A percentile compares a stretch with the other conserved stretches of the same genome.
These are phyloP conservation scores for Ambrosia artemisiifolia DNA, from an alignment of 129 eudicot species.

Conservation along the genomic window DNA sequence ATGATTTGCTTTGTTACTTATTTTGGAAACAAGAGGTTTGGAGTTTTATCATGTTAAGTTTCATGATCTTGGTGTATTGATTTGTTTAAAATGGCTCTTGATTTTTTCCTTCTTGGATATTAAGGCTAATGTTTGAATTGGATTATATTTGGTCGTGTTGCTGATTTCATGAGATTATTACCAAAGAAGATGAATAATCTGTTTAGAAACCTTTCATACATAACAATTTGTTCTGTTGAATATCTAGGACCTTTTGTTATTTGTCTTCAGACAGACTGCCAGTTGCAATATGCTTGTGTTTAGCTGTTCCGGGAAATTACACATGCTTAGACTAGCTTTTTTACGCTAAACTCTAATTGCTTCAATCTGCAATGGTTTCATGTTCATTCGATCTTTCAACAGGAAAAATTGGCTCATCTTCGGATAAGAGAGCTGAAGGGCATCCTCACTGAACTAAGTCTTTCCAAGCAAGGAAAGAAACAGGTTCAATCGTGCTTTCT, in stretches of 20 bases:
- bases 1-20: too few relatives aligned
- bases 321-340: slow-evolving; percentile 11
- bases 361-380: slow-evolving; percentile 20
- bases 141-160: neutral
- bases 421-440: slow-evolving; percentile 96
- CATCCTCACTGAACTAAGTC: slow-evolving; percentile 75
- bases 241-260: neutral
- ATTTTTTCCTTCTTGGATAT: neutral
- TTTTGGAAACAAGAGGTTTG: neutral
- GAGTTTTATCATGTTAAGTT: neutral
- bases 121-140: neutral
- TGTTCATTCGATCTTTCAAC: slow-evolving; percentile 7
- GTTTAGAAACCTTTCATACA: neutral
- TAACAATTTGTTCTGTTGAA: neutral
- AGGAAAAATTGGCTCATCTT: slow-evolving; percentile 88
- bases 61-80: neutral
- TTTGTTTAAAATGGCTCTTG: slow-evolving; percentile 7
- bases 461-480: slow-evolving; percentile 98
- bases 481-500: slow-evolving; percentile 51
- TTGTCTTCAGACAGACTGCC: neutral
- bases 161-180: neutral
- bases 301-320: neutral
- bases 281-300: neutral
- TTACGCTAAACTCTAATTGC: slow-evolving; percentile 1
- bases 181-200: neutral